Evolutionary conservation across 108 stramenopile genomes (phyloP).

Genomic region (Skeletonema menzelii): DNA sequence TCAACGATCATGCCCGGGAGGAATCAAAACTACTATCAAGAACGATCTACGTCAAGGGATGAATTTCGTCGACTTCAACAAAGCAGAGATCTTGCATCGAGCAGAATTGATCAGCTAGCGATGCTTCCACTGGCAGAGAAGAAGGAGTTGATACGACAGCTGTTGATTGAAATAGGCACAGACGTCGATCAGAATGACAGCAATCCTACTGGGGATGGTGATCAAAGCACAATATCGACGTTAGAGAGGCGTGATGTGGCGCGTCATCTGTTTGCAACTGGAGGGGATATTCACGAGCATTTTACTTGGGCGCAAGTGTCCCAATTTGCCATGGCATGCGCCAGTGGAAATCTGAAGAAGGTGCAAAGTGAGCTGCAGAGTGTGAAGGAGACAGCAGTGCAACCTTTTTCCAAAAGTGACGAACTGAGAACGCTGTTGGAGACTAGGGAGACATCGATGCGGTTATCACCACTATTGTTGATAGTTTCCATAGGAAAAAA

Average conservation of each 20-base stretch:
- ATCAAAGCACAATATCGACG: constrained; percentile 20
- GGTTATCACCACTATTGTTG: constrained; percentile 40
- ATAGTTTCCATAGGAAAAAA: constrained; percentile 32
- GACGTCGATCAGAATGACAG: constrained; percentile 30
- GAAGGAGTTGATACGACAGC: constrained; percentile 20
- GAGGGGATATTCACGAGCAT: constrained; percentile 34
- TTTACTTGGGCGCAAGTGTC: neutral
- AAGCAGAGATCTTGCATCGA: neutral
- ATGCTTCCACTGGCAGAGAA: constrained; percentile 2
- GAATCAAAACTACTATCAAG: constrained; percentile 1
- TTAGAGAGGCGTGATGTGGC: constrained; percentile 5
- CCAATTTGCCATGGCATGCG: constrained; percentile 18
- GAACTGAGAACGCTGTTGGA: constrained; percentile 21
- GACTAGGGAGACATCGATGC: constrained; percentile 37
- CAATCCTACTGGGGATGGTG: constrained; percentile 47
- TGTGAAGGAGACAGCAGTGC: neutral
- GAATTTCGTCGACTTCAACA: neutral
- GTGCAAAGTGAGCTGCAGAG: constrained; percentile 12
- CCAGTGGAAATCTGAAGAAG: constrained; percentile 4
- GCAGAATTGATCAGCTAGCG: neutral
- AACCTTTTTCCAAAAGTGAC: constrained; percentile 7
- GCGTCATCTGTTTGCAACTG: constrained; percentile 24
- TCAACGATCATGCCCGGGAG: neutral
- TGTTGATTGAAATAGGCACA: constrained; percentile 35
- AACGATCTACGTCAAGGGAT: neutral